Evolutionary conservation across 305 asterid genomes (phyloP).

Genomic region (Ajuga reptans): DNA sequence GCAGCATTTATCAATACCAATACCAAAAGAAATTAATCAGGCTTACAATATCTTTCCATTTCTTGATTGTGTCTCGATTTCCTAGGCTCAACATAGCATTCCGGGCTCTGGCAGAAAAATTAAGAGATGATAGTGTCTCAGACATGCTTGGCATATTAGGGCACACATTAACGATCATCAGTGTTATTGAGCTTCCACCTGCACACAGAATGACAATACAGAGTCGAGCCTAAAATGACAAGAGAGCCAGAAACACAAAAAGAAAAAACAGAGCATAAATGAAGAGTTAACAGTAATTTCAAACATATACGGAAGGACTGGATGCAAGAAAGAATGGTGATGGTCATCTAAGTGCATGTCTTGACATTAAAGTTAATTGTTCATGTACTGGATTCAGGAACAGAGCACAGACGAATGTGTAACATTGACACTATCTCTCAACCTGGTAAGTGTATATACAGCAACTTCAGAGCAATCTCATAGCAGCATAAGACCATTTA

Average conservation of each 20-base stretch:
- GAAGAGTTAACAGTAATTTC: conserved; percentile 5
- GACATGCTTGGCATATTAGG: conserved; percentile 63
- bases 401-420: background rate
- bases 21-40: conserved; percentile 17
- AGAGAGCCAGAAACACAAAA: background rate
- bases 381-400: conserved; percentile 5
- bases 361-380: background rate
- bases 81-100: conserved; percentile 85
- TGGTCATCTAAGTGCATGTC: conserved; percentile 4
- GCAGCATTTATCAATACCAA: conserved; percentile 3
- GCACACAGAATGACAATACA: conserved; percentile 27
- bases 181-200: conserved; percentile 93
- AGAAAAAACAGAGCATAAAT: background rate
- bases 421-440: background rate
- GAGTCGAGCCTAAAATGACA: background rate
- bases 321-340: conserved; percentile 7
- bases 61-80: conserved; percentile 85
- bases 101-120: conserved; percentile 88
- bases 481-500: background rate
- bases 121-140: conserved; percentile 86
- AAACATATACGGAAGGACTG: background rate
- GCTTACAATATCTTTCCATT: conserved; percentile 98
- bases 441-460: background rate
- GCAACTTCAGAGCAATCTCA: conserved; percentile 12
- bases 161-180: conserved; percentile 76